Evolutionary conservation across 768 basidiomycete genomes (phyloP).

Genomic region (Chalciporus chontae): DNA sequence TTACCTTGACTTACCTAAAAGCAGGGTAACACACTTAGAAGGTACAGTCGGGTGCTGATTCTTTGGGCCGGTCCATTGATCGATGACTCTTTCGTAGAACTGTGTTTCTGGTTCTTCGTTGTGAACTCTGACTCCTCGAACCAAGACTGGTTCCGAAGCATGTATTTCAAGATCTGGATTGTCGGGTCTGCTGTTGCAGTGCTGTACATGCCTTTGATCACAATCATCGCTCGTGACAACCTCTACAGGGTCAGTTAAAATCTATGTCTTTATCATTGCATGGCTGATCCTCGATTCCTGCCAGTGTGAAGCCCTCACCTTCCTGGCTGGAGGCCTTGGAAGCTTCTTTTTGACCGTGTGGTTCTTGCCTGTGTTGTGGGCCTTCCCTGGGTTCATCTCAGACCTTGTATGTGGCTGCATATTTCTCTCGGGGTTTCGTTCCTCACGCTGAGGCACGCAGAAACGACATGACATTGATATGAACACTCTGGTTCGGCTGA

Average conservation of each 20-base stretch:
- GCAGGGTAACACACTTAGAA: conserved; percentile 77
- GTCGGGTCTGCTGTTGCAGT: conserved; percentile 59
- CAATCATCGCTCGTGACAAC: conserved; percentile 58
- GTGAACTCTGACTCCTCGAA: conserved; percentile 59
- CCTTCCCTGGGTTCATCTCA: conserved; percentile 62
- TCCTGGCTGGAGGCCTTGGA: conserved; percentile 66
- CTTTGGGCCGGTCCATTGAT: background rate
- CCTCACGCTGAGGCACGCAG: conserved; percentile 32
- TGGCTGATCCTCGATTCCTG: conserved; percentile 12
- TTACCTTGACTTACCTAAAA: background rate
- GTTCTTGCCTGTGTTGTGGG: conserved; percentile 71
- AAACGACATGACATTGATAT: conserved; percentile 60
- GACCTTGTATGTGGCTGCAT: conserved; percentile 47
- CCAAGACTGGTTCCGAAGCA: conserved; percentile 73
- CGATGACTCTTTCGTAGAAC: conserved; percentile 42
- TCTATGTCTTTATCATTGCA: background rate
- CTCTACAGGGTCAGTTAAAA: conserved; percentile 48
- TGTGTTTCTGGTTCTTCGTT: conserved; percentile 87
- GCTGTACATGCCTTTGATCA: conserved; percentile 66
- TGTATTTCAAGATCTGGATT: conserved; percentile 74
- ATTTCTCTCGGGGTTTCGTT: background rate
- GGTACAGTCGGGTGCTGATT: conserved; percentile 36
- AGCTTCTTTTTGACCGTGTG: conserved; percentile 68
- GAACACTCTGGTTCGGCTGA: conserved; percentile 63
- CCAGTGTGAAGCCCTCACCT: conserved; percentile 68